A percentile compares a stretch with the other conserved stretches of the same genome.
Evolutionary conservation across 495 filamentous ascomycete species (phyloP).

Genomic region (Trichocladium antarcticum): DNA sequence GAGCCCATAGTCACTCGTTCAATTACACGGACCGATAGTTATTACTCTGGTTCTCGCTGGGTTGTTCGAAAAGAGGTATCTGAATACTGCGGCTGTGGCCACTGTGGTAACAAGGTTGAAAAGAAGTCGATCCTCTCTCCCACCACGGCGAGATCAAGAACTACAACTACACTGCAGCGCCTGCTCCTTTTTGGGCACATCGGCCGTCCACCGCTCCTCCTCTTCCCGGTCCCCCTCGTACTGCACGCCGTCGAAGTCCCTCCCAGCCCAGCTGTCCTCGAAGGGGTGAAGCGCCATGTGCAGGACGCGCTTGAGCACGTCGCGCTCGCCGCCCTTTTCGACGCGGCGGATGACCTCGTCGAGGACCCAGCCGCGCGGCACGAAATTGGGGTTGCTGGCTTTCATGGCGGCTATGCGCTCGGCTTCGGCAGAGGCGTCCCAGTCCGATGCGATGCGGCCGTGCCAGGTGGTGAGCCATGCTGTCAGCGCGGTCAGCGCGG

Average conservation of each 20-base stretch:
- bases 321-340: constrained; percentile 70
- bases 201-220: constrained; percentile 74
- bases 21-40: constrained; percentile 13
- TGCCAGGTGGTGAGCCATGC: constrained; percentile 71
- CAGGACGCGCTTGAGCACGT: constrained; percentile 64
- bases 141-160: too few relatives aligned
- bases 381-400: constrained; percentile 78
- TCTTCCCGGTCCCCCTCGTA: constrained; percentile 46
- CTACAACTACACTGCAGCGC: constrained; percentile 88
- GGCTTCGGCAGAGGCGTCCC: constrained; percentile 48
- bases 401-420: constrained; percentile 65
- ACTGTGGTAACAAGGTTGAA: too few relatives aligned
- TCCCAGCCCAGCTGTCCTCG: constrained; percentile 59
- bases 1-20: constrained; percentile 27
- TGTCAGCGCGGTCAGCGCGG: constrained; percentile 51
- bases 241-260: constrained; percentile 25
- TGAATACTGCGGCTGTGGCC: neutral
- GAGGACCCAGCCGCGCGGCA: constrained; percentile 80
- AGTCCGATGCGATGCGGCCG: constrained; percentile 57
- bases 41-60: neutral
- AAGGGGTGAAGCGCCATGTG: constrained; percentile 73
- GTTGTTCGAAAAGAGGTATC: neutral
- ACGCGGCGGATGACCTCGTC: constrained; percentile 86
- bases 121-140: too few relatives aligned
- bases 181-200: constrained; percentile 66